A percentile compares a stretch with the other conserved stretches of the same genome.
Conservation (phyloP, 192 early-diverging fungal genomes). For the Coemansia sp. region DNA sequence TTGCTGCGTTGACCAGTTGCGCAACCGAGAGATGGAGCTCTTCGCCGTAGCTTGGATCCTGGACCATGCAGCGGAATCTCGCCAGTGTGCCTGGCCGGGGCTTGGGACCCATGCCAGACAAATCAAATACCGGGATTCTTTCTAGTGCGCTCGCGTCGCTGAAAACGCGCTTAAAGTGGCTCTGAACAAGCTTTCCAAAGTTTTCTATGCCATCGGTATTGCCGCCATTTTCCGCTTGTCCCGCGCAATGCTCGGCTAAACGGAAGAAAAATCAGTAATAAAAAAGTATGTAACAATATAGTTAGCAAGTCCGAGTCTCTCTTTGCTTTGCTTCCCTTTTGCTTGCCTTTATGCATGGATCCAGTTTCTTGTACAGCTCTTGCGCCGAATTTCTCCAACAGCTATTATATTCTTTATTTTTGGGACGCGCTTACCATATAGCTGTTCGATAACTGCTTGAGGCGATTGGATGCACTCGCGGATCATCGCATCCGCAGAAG, state of each 20-base stretch:
- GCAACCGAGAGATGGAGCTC: slow-evolving; percentile 55
- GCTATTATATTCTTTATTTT: no score
- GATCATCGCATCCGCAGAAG: slow-evolving; percentile 12
- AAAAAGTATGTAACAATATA: no score
- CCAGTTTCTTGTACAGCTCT: no score
- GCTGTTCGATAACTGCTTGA: slow-evolving; percentile 26
- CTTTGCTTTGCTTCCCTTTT: no score
- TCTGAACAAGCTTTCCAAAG: slow-evolving; percentile 28
- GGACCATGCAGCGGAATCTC: slow-evolving; percentile 78
- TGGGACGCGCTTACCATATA: slow-evolving; percentile 34
- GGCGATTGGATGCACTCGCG: slow-evolving; percentile 35
- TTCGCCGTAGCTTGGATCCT: slow-evolving; percentile 72
- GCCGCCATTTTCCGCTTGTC: background rate
- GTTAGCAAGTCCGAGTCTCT: no score
- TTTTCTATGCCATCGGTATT: slow-evolving; percentile 6
- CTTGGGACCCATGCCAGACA: background rate
- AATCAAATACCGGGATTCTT: slow-evolving; percentile 26
- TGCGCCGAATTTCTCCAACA: no score
- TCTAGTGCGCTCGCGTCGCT: slow-evolving; percentile 12
- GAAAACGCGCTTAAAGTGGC: slow-evolving; percentile 29
- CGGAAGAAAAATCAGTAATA: background rate
- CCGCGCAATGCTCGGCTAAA: background rate
- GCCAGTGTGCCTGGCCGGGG: slow-evolving; percentile 52
- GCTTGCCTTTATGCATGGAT: no score
- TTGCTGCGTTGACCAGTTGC: slow-evolving; percentile 25